Percentiles rank a stretch among this genome's conserved stretches.
phyloP scores from a whole-genome alignment of 129 eudicot species.

The Saussurea involucrata region DNA sequence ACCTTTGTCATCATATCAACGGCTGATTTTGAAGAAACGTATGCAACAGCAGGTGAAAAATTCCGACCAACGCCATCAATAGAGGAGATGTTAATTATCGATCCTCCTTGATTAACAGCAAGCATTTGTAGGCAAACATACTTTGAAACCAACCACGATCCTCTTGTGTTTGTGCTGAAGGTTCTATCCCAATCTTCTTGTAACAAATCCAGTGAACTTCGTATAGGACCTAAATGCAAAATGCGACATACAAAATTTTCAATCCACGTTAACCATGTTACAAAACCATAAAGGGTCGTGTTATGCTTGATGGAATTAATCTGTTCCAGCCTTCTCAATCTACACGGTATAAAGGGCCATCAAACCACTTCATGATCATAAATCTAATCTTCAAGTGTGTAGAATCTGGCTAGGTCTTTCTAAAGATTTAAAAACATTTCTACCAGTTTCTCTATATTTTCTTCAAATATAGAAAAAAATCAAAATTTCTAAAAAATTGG shows the following conservation, averaged over 20 bases:
- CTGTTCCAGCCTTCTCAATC: neutral
- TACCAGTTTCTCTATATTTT: neutral
- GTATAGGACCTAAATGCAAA: constrained; percentile 38
- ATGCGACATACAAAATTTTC: neutral
- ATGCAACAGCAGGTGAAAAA: constrained; percentile 43
- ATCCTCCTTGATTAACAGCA: constrained; percentile 48
- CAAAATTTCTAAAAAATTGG: neutral
- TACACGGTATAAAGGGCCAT: neutral
- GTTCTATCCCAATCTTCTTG: constrained; percentile 54
- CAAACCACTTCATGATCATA: neutral
- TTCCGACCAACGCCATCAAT: constrained; percentile 56
- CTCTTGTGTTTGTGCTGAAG: constrained; percentile 42
- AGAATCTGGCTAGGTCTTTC: neutral
- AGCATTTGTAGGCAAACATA: constrained; percentile 52
- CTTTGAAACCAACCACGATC: constrained; percentile 26
- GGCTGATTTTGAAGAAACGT: constrained; percentile 47
- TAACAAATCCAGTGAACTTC: constrained; percentile 40
- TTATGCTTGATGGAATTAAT: neutral
- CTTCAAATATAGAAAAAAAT: neutral
- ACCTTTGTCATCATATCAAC: constrained; percentile 34
- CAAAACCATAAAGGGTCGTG: neutral
- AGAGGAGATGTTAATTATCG: constrained; percentile 51
- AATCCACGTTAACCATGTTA: neutral
- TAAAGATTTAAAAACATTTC: neutral
- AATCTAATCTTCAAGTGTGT: neutral